phyloP scores from a whole-genome alignment of 352 stramenopile species.

The Globisporangium heterothallicum region DNA sequence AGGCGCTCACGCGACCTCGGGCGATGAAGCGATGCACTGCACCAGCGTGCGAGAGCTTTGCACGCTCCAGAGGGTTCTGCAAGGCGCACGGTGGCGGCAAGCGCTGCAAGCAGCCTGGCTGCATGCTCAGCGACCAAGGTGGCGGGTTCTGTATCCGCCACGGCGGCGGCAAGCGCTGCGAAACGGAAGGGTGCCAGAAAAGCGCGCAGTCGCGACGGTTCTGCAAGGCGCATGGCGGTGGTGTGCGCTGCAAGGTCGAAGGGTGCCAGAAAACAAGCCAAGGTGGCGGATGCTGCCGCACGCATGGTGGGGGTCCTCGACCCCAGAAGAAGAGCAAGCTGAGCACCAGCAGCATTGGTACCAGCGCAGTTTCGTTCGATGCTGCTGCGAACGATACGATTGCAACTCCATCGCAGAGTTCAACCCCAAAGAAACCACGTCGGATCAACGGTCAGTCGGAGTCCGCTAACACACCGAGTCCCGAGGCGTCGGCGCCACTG shows the following conservation, averaged over 20 bases:
- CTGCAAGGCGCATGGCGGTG: conserved; percentile 52
- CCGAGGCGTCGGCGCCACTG: neutral
- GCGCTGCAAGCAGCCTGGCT: conserved; percentile 24
- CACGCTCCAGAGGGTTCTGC: conserved; percentile 11
- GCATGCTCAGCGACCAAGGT: conserved; percentile 15
- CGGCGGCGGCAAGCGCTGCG: conserved; percentile 73
- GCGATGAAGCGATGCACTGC: conserved; percentile 10
- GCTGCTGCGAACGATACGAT: too few species aligned
- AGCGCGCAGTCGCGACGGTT: conserved; percentile 47
- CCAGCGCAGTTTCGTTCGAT: neutral
- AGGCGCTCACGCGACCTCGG: conserved; percentile 1
- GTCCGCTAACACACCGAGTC: neutral
- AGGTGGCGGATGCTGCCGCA: conserved; percentile 39
- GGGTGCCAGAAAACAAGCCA: conserved; percentile 42
- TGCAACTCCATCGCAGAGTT: too few species aligned
- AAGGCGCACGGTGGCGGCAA: conserved; percentile 40
- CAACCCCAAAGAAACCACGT: too few species aligned
- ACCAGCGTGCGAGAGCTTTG: conserved; percentile 8
- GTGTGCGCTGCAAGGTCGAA: conserved; percentile 30
- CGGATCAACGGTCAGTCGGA: too few species aligned
- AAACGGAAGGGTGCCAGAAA: conserved; percentile 28
- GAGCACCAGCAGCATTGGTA: neutral
- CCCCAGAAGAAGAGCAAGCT: conserved; percentile 4
- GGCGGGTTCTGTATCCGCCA: conserved; percentile 68
- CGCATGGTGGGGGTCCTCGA: conserved; percentile 33